Evolutionary conservation across 164 flowering plant genomes (phyloP), one percentile per base, ranked within the genome.

Genomic region (Vitis riparia): DNA sequence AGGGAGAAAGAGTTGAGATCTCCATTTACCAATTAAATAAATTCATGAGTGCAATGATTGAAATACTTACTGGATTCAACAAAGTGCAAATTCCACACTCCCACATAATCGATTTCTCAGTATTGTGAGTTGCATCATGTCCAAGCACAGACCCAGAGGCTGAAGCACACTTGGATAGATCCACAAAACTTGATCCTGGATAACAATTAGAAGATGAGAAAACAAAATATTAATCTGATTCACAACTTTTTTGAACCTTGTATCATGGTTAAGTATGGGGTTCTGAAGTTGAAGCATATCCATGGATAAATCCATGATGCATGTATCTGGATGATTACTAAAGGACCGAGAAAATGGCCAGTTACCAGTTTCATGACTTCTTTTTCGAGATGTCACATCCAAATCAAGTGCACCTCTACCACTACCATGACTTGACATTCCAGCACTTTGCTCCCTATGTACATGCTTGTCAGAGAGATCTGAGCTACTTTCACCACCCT

Each of bases 51-150:
- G 13, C 8, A 19, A 17, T 51, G 63, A 47, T 17, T 7, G 65
- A 49, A 58, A 48, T 10, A 70, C 84, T 71, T 78, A 92, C 98
- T 49, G 87, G 86, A 80, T 95, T 95, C 67, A 91, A 64, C 63
- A 91, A 80, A 64, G 98, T 95, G 88, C 99, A 95, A 1, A 64
- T 65, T 56, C 62, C 78, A 79, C 99, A 92, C 74, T 86, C 86
- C 99, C 99, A 94, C 80, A 51, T 72, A 3, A 57, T 59, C 51
- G 72, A 50, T 66, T 77, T 78, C 12, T 71, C 85, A 4, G 55
- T 12, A 56, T 48, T 60, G 11, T 68, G 64, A 51, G 63, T 23
- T 37, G 52, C 71, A 52, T 67, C 30, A 29, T 44, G 55, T 62
- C 57, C 55, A 68, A 9, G 56, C 30, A 11, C 19, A 3, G 78